These are phyloP conservation scores for Daldinia caldariorum DNA, from an alignment of 495 filamentous ascomycete genomes.

Conservation along the genomic window DNA sequence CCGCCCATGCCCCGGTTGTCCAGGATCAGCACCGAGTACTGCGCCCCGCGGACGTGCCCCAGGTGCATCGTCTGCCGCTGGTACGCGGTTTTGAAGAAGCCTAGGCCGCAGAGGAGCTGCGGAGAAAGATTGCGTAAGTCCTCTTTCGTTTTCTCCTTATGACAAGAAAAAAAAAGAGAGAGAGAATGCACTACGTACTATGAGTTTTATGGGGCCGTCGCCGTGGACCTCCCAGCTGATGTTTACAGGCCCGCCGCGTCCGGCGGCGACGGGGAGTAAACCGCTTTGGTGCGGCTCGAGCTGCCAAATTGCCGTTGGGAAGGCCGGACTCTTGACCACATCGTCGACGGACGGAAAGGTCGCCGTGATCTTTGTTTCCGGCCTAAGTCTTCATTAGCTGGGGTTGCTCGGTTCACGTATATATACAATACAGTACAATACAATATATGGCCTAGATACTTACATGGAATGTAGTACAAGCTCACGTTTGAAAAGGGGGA, in stretches of 20 bases:
- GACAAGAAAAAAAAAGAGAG: too few species aligned
- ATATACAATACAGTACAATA: too few species aligned
- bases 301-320: conserved; percentile 65
- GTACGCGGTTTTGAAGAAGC: conserved; percentile 69
- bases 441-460: background rate
- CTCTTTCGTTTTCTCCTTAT: background rate
- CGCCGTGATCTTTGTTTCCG: conserved; percentile 8
- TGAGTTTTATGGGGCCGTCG: conserved; percentile 70
- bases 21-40: conserved; percentile 76
- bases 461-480: background rate
- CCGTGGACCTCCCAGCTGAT: conserved; percentile 85
- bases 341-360: conserved; percentile 53
- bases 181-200: too few species aligned
- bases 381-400: conserved; percentile 5
- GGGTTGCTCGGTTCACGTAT: background rate
- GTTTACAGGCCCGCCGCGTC: conserved; percentile 73
- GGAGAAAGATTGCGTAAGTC: conserved; percentile 2
- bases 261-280: conserved; percentile 66
- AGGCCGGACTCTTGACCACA: conserved; percentile 56
- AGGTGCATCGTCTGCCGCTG: conserved; percentile 81
- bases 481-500: background rate
- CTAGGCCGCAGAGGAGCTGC: conserved; percentile 74
- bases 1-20: conserved; percentile 85
- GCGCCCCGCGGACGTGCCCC: conserved; percentile 70
- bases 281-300: conserved; percentile 69